Base-by-base conservation (phyloP, 1,284 basidiomycete species). In the Cutaneotrichosporon sp. region DNA sequence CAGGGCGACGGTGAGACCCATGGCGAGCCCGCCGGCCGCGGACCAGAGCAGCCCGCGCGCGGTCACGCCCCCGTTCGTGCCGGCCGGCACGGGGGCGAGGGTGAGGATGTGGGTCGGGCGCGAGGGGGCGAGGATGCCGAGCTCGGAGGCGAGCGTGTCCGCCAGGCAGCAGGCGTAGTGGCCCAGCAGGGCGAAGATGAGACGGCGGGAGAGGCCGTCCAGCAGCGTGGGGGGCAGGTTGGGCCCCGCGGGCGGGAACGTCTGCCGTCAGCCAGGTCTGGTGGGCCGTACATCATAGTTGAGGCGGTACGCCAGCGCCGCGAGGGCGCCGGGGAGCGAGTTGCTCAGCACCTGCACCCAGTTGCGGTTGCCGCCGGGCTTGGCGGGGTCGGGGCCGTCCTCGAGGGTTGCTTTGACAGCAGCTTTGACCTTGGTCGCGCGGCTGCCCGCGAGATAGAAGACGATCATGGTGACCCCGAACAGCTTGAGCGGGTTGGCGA, bases 61-160 rank as follows among this genome's bases (percentile, higher is more conserved):
- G 1, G 90, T 90, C 65, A 97, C 84, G 0, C 85, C 95, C 10
- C 95, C 95, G 73, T 98, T 97, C 1, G 95, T 97, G 1, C 95
- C 95, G 0, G 89, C 88, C 1, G 93, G 93, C 0, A 95, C 91
- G 0, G 79, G 68, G 60, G 82, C 82, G 51, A 88, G 76, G 1
- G 89, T 92, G 2, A 91, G 91, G 68, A 92, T 85, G 31, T 94
- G 84, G 45, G 86, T 76, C 0, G 93, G 93, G 5, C 82, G 82
- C 4, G 84, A 82, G 18, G 75, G 76, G 20, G 90, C 88, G 52
- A 92, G 84, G 71, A 92, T 94, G 31, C 93, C 93, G 24, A 95
- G 84, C 78, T 71, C 69, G 2, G 76, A 78, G 4, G 76, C 75
- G 43, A 70, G 67, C 8, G 72, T 75, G 62, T 76, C 73, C 55